Base-by-base conservation (phyloP, 495 filamentous ascomycete species). In the Monascus purpureus region DNA sequence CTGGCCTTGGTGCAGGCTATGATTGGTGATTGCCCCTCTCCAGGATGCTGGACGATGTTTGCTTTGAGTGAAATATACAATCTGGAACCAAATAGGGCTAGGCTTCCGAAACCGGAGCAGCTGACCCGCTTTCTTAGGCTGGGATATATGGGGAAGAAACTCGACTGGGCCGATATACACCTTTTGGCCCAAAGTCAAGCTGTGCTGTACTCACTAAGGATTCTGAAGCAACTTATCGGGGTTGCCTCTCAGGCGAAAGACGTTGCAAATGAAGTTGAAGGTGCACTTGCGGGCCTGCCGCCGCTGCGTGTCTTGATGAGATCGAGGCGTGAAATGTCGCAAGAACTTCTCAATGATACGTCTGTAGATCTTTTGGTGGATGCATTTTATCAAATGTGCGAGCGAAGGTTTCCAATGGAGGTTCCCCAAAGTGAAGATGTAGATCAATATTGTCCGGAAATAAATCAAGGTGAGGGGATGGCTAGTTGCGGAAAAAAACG, bases 151-250 rank as follows among this genome's bases (percentile, higher is more conserved):
- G 47, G 38, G 2, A 19, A 45, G 16, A 31, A 16, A 1, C 30
- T 50, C 2, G 47, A 49, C 6, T 84, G 79, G 81, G 61, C 64
- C 1, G 61, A 70, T 15, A 47, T 82, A 13, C 79, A 86, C 29
- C 60, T 80, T 8, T 43, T 61, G 8, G 77, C 75, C 4, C 73
- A 81, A 37, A 47, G 72, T 0, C 70, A 81, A 17, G 70, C 71
- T 2, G 65, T 65, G 3, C 53, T 68, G 5, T 84, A 83, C 40
- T 80, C 79, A 0, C 41, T 85, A 0, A 65, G 79, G 17, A 75
- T 83, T 36, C 42, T 75, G 2, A 58, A 61, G 19, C 77, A 84
- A 37, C 45, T 75, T 1, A 31, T 75, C 6, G 37, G 47, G 2
- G 40, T 65, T 5, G 13, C 35, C 14, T 23, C 25, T 0, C 22